Evolutionary conservation across 1,284 basidiomycete species (phyloP).

Genomic region (Irpex sp.): DNA sequence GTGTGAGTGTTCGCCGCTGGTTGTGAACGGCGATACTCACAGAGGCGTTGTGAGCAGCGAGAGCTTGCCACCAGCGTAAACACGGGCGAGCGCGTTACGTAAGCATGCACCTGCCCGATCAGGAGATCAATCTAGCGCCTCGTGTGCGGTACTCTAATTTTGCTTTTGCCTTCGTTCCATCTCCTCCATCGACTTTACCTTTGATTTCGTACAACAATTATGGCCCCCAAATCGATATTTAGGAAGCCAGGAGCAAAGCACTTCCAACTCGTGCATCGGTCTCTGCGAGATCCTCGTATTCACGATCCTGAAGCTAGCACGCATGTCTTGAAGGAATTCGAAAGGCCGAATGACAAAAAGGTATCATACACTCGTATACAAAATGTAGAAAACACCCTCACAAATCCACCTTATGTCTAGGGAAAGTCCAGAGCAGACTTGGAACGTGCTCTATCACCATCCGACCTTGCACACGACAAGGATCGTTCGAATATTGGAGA

Average conservation of each 20-base stretch:
- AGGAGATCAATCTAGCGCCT: constrained; percentile 1
- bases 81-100: constrained; percentile 14
- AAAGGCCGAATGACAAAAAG: constrained; percentile 70
- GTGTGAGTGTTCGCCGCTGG: constrained; percentile 5
- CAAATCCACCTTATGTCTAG: constrained; percentile 29
- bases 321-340: constrained; percentile 85
- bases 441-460: constrained; percentile 56
- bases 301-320: constrained; percentile 89
- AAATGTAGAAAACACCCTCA: too few relatives aligned
- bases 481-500: constrained; percentile 67
- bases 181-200: not conserved
- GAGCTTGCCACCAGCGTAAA: constrained; percentile 8
- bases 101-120: constrained; percentile 5
- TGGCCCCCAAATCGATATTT: constrained; percentile 83
- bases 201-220: constrained; percentile 20
- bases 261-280: constrained; percentile 97
- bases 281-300: constrained; percentile 92
- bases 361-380: constrained; percentile 26
- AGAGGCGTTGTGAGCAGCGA: constrained; percentile 11
- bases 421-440: constrained; percentile 78
- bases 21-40: constrained; percentile 8
- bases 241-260: constrained; percentile 86
- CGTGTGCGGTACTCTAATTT: not conserved
- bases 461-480: constrained; percentile 39
- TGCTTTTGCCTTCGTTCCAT: not conserved